Evolutionary conservation across 2,329 filamentous ascomycete genomes (phyloP), one percentile per base, ranked within the genome.

Genomic region (Madurella mycetomatis): DNA sequence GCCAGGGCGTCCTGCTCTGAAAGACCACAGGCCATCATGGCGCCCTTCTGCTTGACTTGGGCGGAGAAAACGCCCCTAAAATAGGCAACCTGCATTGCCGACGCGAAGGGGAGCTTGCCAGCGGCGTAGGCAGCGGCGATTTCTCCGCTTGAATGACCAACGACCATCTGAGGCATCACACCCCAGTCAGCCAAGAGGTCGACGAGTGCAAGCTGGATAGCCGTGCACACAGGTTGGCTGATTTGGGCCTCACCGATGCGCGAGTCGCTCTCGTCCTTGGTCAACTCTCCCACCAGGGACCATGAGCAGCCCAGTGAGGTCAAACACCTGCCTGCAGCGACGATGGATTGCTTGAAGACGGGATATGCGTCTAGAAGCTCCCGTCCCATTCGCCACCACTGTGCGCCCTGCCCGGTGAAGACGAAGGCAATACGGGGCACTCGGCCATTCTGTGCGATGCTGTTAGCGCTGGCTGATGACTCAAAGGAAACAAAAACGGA

Each of bases 181-280:
- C 62, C 63, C 9, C 64, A 32, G 17, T 56, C 58, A 7, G 42
- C 32, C 9, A 67, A 58, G 2, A 67, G 49, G 18, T 66, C 62
- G 0, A 65, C 59, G 0, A 67, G 59, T 0, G 66, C 77, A 2
- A 82, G 68, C 57, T 82, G 80, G 1, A 82, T 39, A 0, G 77
- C 77, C 0, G 78, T 81, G 47, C 74, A 80, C 1, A 79, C 58
- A 1, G 79, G 74, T 55, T 82, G 78, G 0, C 73, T 70, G 18
- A 63, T 37, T 11, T 37, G 34, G 13, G 34, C 34, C 13, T 37
- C 34, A 5, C 34, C 11, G 11, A 25, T 25, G 25, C 25, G 25
- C 25, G 25, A 25, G 25, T 25, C 25, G 25, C 25, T 25, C 25
- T 25, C 25, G 25, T 25, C 25, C 25, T 25, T 25, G 25, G 25